Conservation (phyloP, 495 filamentous ascomycete genomes). For the Podospora tetraspora region DNA sequence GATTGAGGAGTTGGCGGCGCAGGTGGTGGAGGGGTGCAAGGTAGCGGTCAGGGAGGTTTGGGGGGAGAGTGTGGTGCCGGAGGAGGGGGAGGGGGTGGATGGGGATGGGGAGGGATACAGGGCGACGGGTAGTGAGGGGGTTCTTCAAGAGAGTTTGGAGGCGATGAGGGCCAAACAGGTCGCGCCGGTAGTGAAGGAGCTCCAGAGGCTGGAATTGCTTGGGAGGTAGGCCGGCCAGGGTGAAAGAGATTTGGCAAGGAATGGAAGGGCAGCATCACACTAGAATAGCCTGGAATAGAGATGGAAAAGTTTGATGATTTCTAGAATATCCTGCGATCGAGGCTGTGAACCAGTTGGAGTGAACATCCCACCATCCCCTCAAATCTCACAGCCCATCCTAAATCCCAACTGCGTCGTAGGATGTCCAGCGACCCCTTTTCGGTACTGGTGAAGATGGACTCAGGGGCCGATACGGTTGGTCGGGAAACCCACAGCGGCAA, state of each 20-base stretch:
- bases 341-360: neutral
- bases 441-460: neutral
- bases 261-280: neutral
- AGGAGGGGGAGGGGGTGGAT: constrained; percentile 21
- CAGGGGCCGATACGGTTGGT: neutral
- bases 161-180: constrained; percentile 41
- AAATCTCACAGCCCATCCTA: neutral
- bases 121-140: constrained; percentile 47
- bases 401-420: neutral
- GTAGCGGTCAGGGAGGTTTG: constrained; percentile 65
- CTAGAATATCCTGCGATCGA: neutral
- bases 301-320: neutral
- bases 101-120: constrained; percentile 30
- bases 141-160: constrained; percentile 46
- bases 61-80: constrained; percentile 27
- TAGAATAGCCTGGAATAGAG: neutral
- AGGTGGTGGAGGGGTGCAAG: constrained; percentile 64
- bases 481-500: neutral
- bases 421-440: neutral
- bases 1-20: constrained; percentile 63
- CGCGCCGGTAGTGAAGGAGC: constrained; percentile 40
- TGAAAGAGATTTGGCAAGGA: too few relatives aligned
- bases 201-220: constrained; percentile 48
- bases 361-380: neutral
- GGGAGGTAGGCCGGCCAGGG: constrained; percentile 16